Conservation (phyloP, 352 stramenopile genomes). For the Plasmopara muralis region DNA sequence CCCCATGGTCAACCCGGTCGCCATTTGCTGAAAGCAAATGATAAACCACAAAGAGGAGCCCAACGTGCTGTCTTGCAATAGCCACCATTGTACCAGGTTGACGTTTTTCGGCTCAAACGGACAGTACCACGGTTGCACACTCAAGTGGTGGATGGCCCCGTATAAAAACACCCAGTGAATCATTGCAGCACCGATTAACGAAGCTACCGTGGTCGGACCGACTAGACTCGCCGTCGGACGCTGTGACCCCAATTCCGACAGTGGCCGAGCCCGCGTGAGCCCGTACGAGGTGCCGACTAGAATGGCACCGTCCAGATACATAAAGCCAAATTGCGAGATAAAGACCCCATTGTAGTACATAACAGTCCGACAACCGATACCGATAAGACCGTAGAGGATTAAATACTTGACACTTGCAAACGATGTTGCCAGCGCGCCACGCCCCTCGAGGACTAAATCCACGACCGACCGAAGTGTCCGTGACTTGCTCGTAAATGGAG, state of each 20-base stretch:
- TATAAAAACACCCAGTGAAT: slow-evolving; percentile 81
- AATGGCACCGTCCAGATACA: slow-evolving; percentile 76
- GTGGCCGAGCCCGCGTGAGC: slow-evolving; percentile 62
- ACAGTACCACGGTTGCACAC: slow-evolving; percentile 56
- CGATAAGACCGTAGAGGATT: slow-evolving; percentile 85
- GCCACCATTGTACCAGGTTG: slow-evolving; percentile 69
- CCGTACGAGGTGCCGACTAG: slow-evolving; percentile 73
- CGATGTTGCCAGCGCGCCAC: slow-evolving; percentile 73
- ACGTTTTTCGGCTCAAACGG: slow-evolving; percentile 59
- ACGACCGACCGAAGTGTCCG: slow-evolving; percentile 68
- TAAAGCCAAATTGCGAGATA: slow-evolving; percentile 84
- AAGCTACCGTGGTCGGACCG: slow-evolving; percentile 62
- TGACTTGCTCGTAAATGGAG: slow-evolving; percentile 86
- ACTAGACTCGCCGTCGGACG: slow-evolving; percentile 80
- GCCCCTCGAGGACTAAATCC: slow-evolving; percentile 74
- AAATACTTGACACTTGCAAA: slow-evolving; percentile 83
- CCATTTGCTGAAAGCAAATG: slow-evolving; percentile 66
- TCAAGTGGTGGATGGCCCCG: slow-evolving; percentile 50
- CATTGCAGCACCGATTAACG: slow-evolving; percentile 39
- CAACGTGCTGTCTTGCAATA: slow-evolving; percentile 63
- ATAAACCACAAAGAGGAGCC: slow-evolving; percentile 55
- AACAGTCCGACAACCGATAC: slow-evolving; percentile 72
- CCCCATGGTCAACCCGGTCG: slow-evolving; percentile 47
- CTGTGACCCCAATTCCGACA: slow-evolving; percentile 48
- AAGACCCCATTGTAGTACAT: slow-evolving; percentile 86